phyloP scores from a whole-genome alignment of 345 rosid species.

The Carallia brachiata region DNA sequence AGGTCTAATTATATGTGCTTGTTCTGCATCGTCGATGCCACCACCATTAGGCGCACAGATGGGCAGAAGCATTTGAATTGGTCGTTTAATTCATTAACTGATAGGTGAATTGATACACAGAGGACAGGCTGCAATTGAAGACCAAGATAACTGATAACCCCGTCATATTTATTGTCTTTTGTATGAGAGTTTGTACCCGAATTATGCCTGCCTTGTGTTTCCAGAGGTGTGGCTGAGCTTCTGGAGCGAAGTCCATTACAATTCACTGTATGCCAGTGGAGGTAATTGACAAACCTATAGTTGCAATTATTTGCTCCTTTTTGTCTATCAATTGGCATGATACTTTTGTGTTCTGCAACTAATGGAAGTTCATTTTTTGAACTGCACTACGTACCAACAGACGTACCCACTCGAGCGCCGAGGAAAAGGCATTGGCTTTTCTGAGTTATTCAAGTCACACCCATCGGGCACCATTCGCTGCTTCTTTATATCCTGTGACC shows the following conservation, averaged over 20 bases:
- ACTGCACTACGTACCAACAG: conserved; percentile 33
- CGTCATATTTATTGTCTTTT: too few relatives aligned
- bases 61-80: too few relatives aligned
- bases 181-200: neutral
- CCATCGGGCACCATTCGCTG: neutral
- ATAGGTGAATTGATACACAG: too few relatives aligned
- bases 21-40: too few relatives aligned
- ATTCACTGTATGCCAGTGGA: conserved; percentile 79
- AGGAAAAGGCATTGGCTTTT: conserved; percentile 83
- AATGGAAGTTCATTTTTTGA: conserved; percentile 3
- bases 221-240: conserved; percentile 91
- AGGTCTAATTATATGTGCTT: too few relatives aligned
- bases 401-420: conserved; percentile 66
- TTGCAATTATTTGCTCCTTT: neutral
- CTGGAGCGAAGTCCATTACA: conserved; percentile 98
- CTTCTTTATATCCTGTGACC: too few relatives aligned
- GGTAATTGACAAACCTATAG: conserved; percentile 36
- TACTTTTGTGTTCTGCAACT: neutral
- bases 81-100: too few relatives aligned
- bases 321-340: neutral
- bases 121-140: too few relatives aligned
- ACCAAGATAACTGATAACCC: too few relatives aligned
- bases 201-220: conserved; percentile 5
- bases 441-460: conserved; percentile 16
- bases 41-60: too few relatives aligned